A percentile compares a stretch with the other conserved stretches of the same genome.
These are phyloP conservation scores for Amanita pseudoporphyria DNA, from an alignment of 768 basidiomycete genomes.

Conservation along the genomic window DNA sequence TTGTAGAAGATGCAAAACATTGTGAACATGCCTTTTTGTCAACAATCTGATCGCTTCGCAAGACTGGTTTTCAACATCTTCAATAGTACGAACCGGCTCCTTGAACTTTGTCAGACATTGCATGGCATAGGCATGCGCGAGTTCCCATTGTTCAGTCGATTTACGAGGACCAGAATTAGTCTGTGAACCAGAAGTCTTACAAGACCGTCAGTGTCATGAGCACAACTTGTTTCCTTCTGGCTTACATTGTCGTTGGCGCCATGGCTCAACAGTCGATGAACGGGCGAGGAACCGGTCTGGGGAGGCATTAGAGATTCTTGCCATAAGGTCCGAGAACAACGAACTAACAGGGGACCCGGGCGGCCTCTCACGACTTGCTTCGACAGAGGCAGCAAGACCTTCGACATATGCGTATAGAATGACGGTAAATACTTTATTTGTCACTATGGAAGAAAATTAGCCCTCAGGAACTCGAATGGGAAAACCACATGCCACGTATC, in stretches of 20 bases:
- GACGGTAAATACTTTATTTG: conserved; percentile 11
- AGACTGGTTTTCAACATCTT: conserved; percentile 5
- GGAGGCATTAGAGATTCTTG: conserved; percentile 9
- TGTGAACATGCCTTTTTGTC: conserved; percentile 5
- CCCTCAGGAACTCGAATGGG: conserved; percentile 7
- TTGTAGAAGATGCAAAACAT: conserved; percentile 3
- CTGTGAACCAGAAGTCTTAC: conserved; percentile 8
- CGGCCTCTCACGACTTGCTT: conserved; percentile 7
- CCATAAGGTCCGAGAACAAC: conserved; percentile 7
- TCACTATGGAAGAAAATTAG: conserved; percentile 9
- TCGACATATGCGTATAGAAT: conserved; percentile 10
- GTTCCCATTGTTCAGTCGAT: conserved; percentile 5
- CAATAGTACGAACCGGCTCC: conserved; percentile 4
- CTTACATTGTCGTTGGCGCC: conserved; percentile 6
- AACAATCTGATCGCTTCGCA: conserved; percentile 3
- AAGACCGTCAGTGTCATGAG: conserved; percentile 8
- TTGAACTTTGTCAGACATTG: conserved; percentile 4
- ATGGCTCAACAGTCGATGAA: conserved; percentile 6
- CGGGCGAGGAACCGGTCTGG: conserved; percentile 7
- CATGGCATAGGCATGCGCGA: background rate
- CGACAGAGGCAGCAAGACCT: conserved; percentile 8
- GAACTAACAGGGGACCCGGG: conserved; percentile 7
- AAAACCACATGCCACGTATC: conserved; percentile 10
- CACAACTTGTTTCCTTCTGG: conserved; percentile 5
- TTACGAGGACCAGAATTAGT: conserved; percentile 5